phyloP scores from a whole-genome alignment of 768 basidiomycete species.

The Serpula lacrymans region DNA sequence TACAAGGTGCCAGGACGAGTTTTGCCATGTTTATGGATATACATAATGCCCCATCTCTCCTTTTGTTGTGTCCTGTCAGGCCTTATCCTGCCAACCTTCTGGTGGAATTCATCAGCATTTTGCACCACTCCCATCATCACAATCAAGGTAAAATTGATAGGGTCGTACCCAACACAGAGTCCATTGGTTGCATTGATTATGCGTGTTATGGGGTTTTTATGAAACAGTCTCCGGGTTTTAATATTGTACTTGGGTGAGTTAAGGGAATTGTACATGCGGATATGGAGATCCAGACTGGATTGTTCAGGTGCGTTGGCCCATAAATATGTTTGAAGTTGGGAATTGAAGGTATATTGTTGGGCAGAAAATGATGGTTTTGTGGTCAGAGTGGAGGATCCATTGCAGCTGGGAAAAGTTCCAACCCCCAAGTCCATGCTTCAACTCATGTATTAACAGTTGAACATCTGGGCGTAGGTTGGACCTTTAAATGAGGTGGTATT shows the following conservation, averaged over 20 bases:
- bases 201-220: neutral
- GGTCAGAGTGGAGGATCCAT: conserved; percentile 18
- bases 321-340: conserved; percentile 14
- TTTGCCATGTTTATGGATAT: no score
- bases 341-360: conserved; percentile 20
- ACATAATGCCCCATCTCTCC: no score
- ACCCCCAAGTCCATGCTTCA: conserved; percentile 14
- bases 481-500: conserved; percentile 18
- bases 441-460: conserved; percentile 17
- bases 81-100: no score
- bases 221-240: conserved; percentile 2
- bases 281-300: neutral
- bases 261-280: conserved; percentile 9
- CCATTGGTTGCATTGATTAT: no score
- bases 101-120: no score
- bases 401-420: conserved; percentile 20
- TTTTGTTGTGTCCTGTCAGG: no score
- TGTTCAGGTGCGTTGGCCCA: conserved; percentile 1
- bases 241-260: conserved; percentile 7
- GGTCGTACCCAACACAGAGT: no score
- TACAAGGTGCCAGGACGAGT: no score
- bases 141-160: no score
- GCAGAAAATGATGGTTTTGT: no score
- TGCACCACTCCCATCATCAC: no score
- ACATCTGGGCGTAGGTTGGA: conserved; percentile 24